phyloP scores from a whole-genome alignment of 257 asterid genomes.

The Lavandula angustifolia region DNA sequence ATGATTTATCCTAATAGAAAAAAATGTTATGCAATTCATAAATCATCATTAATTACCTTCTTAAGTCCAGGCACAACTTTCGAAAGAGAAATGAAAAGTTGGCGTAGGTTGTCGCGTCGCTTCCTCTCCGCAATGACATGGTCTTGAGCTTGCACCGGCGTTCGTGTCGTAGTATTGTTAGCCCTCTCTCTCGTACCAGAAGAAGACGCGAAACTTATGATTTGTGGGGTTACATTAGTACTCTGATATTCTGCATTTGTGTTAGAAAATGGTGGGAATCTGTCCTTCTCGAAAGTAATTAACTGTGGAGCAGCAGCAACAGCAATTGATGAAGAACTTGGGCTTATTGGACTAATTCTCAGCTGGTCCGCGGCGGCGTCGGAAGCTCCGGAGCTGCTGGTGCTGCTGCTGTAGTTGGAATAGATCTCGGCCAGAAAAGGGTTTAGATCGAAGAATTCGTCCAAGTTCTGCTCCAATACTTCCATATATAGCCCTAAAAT shows the following conservation, averaged over 20 bases:
- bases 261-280: background rate
- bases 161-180: constrained; percentile 24
- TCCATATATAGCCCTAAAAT: constrained; percentile 4
- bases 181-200: constrained; percentile 10
- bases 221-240: background rate
- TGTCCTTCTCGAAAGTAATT: constrained; percentile 4
- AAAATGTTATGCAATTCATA: too few relatives aligned
- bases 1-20: too few relatives aligned
- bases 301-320: constrained; percentile 6
- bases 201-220: constrained; percentile 23
- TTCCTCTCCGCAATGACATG: constrained; percentile 65
- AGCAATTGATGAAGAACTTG: background rate
- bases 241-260: background rate
- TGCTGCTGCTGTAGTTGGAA: background rate
- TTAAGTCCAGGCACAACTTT: constrained; percentile 64
- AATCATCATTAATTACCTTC: constrained; percentile 43
- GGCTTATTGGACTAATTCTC: background rate
- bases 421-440: constrained; percentile 13
- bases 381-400: background rate
- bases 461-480: constrained; percentile 8
- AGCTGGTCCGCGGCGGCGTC: background rate
- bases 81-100: constrained; percentile 58
- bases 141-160: constrained; percentile 52
- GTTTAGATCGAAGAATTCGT: constrained; percentile 1
- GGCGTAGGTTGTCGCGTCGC: constrained; percentile 53